Percentiles rank a stretch among this genome's conserved stretches.
Conservation (phyloP, 441 rosid species). For the Populus hybrid region DNA sequence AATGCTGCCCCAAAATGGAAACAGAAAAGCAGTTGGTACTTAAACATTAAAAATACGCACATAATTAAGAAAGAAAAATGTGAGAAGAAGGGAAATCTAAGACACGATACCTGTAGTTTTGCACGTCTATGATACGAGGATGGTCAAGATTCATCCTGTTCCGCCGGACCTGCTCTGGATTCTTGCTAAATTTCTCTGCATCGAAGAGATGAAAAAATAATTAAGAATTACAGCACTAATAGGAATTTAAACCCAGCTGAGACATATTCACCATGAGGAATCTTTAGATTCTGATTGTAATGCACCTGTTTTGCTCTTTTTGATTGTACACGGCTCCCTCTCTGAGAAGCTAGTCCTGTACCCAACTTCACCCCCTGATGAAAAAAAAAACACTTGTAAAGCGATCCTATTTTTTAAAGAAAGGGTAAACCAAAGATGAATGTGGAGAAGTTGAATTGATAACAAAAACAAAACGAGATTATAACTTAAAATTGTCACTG, state of each 20-base stretch:
- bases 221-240: not conserved
- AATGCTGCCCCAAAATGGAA: conserved; percentile 49
- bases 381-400: conserved; percentile 10
- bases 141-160: conserved; percentile 80
- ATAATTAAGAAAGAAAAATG: not conserved
- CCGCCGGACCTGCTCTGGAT: conserved; percentile 64
- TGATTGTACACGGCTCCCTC: conserved; percentile 76
- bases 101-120: conserved; percentile 62
- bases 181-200: conserved; percentile 72
- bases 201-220: not conserved
- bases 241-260: not conserved
- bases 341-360: conserved; percentile 81
- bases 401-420: not conserved
- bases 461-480: not conserved
- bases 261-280: not conserved
- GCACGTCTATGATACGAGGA: conserved; percentile 89
- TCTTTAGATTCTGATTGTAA: not conserved
- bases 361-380: conserved; percentile 64
- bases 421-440: not conserved
- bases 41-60: conserved; percentile 3
- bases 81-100: not conserved
- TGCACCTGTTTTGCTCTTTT: conserved; percentile 77
- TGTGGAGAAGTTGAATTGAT: not conserved
- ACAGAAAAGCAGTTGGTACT: conserved; percentile 13
- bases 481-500: conserved; percentile 3